A percentile compares a stretch with the other conserved stretches of the same genome.
Conservation (phyloP, 306 rosid genomes). For the Mucuna pruriens region DNA sequence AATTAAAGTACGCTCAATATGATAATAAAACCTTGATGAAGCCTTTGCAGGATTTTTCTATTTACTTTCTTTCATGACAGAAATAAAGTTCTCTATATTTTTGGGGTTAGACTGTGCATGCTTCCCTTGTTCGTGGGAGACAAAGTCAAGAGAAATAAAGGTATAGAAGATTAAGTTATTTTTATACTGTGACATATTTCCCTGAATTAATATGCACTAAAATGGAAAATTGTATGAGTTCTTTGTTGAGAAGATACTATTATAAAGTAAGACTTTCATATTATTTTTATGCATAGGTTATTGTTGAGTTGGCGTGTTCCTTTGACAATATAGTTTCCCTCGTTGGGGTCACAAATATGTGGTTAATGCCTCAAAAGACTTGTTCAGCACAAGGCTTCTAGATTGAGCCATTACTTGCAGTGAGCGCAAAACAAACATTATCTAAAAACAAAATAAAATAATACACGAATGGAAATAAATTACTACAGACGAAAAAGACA, state of each 20-base stretch:
- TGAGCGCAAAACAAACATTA: constrained; percentile 16
- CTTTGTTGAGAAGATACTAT: not conserved
- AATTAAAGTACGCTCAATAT: not conserved
- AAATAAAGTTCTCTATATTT: not conserved
- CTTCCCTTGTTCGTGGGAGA: not conserved
- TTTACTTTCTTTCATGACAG: not conserved
- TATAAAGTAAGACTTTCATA: not conserved
- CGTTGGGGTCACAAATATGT: not conserved
- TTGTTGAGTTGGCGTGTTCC: constrained; percentile 16
- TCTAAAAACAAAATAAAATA: not conserved
- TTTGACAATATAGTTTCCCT: not conserved
- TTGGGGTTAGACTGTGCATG: not conserved
- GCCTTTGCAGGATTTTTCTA: not conserved
- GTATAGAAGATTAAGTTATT: not conserved
- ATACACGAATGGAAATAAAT: not conserved
- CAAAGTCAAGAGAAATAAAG: not conserved
- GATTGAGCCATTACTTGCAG: constrained; percentile 9
- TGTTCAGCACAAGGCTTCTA: constrained; percentile 37
- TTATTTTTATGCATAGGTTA: not conserved
- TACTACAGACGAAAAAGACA: not conserved
- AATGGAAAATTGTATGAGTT: not conserved
- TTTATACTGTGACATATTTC: not conserved
- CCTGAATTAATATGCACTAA: not conserved
- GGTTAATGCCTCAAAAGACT: constrained; percentile 23
- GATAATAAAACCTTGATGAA: not conserved